phyloP scores from a whole-genome alignment of 768 basidiomycete genomes.

The Termitomyces sp. region DNA sequence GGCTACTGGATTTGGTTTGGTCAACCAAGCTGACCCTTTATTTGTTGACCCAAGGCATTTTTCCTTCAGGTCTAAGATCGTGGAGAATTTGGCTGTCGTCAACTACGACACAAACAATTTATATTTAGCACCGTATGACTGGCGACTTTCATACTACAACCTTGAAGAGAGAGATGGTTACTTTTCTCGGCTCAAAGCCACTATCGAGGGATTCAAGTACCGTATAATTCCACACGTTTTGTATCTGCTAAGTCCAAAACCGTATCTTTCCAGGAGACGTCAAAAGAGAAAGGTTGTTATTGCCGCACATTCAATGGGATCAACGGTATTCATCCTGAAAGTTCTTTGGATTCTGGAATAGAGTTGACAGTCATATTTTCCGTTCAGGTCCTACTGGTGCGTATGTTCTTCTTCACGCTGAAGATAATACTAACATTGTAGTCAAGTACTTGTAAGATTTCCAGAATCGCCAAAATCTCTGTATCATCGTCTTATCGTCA shows the following conservation, averaged over 20 bases:
- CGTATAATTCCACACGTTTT: not conserved
- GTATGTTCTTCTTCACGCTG: conserved; percentile 13
- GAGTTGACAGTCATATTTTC: not conserved
- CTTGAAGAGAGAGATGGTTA: conserved; percentile 90
- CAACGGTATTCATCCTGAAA: conserved; percentile 46
- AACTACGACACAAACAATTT: conserved; percentile 92
- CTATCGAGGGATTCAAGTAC: conserved; percentile 78
- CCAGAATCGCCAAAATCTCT: not conserved
- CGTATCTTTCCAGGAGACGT: conserved; percentile 40
- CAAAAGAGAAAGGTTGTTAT: conserved; percentile 79
- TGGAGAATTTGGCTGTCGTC: conserved; percentile 90
- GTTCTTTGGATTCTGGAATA: not conserved
- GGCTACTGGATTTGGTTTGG: conserved; percentile 93
- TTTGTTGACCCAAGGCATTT: not conserved
- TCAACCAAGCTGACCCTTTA: not conserved
- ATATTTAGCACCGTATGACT: conserved; percentile 83
- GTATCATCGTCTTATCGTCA: conserved; percentile 6
- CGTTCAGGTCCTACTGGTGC: conserved; percentile 45
- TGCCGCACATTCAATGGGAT: conserved; percentile 84
- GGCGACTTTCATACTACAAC: conserved; percentile 85
- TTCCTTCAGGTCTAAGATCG: conserved; percentile 71
- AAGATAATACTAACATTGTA: conserved; percentile 3
- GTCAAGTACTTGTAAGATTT: conserved; percentile 78
- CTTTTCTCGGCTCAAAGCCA: conserved; percentile 76
- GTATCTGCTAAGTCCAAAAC: not conserved